Conservation (phyloP, 176 grass and related monocot species). For the Themeda triandra region DNA sequence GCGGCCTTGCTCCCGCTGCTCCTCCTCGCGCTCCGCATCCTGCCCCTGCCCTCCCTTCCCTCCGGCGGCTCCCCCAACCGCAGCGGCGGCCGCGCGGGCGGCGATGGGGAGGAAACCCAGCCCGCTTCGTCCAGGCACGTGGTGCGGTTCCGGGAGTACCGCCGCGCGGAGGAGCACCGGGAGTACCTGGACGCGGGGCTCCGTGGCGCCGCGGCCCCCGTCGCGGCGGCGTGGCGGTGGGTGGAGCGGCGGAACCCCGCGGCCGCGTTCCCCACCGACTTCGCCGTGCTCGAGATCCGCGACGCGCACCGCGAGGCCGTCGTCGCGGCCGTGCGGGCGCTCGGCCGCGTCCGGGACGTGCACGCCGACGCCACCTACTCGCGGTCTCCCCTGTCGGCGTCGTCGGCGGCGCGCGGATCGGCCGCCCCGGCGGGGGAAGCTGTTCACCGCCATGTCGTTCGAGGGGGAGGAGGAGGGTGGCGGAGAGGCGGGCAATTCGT, state of each 20-base stretch:
- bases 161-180: constrained; percentile 48
- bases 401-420: constrained; percentile 18
- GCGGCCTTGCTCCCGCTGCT: constrained; percentile 36
- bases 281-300: constrained; percentile 70
- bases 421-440: constrained; percentile 46
- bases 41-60: constrained; percentile 7
- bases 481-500: constrained; percentile 29
- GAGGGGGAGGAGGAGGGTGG: constrained; percentile 43
- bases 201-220: not conserved
- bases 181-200: constrained; percentile 54
- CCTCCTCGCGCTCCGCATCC: constrained; percentile 37
- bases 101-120: not conserved
- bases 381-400: constrained; percentile 52
- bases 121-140: constrained; percentile 46
- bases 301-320: constrained; percentile 39
- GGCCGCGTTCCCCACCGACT: constrained; percentile 69
- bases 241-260: constrained; percentile 78
- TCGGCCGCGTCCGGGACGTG: constrained; percentile 71
- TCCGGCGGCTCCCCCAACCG: constrained; percentile 1
- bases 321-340: constrained; percentile 35
- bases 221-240: constrained; percentile 60
- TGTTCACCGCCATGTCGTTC: constrained; percentile 87
- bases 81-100: not conserved
- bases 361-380: constrained; percentile 62
- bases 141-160: constrained; percentile 77